Base-by-base conservation (phyloP, 805 yeast species). In the Wickerhamiella vanderwaltii region DNA sequence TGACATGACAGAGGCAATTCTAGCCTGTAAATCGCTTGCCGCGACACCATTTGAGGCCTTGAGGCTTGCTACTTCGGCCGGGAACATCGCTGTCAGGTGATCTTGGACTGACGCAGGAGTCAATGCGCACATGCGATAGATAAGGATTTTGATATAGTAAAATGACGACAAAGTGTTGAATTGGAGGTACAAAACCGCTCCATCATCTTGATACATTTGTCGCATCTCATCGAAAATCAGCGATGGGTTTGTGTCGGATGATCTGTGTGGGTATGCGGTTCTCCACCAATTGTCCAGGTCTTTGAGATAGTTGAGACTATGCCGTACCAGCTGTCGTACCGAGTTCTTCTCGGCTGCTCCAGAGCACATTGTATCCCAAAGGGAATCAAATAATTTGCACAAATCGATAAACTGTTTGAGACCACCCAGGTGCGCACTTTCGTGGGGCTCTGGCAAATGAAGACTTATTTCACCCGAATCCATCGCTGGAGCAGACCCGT, bases 211-310 rank as follows among this genome's bases (percentile, higher is more conserved):
- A 29, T 37, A 37, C n/a, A 37, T 20, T 4, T 37, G 33, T 4
- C 18, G 13, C 5, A 37, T 20, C 34, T 37, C 25, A 9, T 37
- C 33, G 5, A 37, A 11, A n/a, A 37, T 29, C 3, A 22, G 9
- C 3, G 31, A 13, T 3, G 25, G 17, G 25, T 22, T 28, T 13
- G 40, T 20, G 22, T 29, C 34, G 5, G 25, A 12, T 2, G 34
- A 17, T 29, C 31, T 17, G 16, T 18, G 9, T 7, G 40, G 40
- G 34, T 37, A 18, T 2, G 24, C 32, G 6, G 11, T 9, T 5
- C 29, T 29, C 40, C 40, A 37, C 40, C 40, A 37, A 7, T 19
- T 13, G 3, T 28, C 40, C 11, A 37, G 29, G 3, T 37, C 32
- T n/a, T 17, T 20, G 18, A 37, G 34, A 2, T 11, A 18, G n/a